Evolutionary conservation across 306 rosid species (phyloP), one percentile per base, ranked within the genome.

Genomic region (Lathyrus aphaca): DNA sequence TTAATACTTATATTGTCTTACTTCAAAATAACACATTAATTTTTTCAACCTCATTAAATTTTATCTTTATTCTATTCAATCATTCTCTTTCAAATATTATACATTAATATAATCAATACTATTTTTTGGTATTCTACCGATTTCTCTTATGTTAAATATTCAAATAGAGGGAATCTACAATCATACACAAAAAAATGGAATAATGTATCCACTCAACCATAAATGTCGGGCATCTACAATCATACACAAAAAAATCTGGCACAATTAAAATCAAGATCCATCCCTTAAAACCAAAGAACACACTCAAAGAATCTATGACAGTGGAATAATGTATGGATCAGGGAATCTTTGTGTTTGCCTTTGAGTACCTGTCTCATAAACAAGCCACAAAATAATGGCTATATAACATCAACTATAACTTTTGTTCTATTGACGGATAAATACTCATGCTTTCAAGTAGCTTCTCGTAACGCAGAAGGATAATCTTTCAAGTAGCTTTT

Each of bases 401-500:
- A 25, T 19, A 32, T 8, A 62, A 29, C 37, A 76, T 63, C 16
- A 70, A 16, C 61, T 48, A 23, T 45, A 78, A 49, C 56, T 57
- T 23, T 42, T 29, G 4, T 51, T 51, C 46, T 39, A n/a, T 58
- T 29, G 59, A 69, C 40, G 59, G 18, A 65, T 29, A 69, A 29
- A n/a, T 25, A 27, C 4, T 17, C 61, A 55, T 42, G 45, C 56
- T 23, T 69, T 84, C 38, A 68, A 64, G 42, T 30, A 59, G 50
- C 48, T 48, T 68, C 79, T 44, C 57, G 23, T 32, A 7, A 18
- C 14, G 18, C 4, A 38, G 16, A 27, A 78, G 66, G 54, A 16
- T 35, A 48, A 43, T 23, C 80, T 15, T 56, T 59, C 80, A 80
- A 84, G 44, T 95, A 88, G 65, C 91, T 96, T 89, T 74, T 85